Evolutionary conservation across 2,329 filamentous ascomycete genomes (phyloP), one percentile per base, ranked within the genome.

Genomic region (Sphaerulina vaccinii): DNA sequence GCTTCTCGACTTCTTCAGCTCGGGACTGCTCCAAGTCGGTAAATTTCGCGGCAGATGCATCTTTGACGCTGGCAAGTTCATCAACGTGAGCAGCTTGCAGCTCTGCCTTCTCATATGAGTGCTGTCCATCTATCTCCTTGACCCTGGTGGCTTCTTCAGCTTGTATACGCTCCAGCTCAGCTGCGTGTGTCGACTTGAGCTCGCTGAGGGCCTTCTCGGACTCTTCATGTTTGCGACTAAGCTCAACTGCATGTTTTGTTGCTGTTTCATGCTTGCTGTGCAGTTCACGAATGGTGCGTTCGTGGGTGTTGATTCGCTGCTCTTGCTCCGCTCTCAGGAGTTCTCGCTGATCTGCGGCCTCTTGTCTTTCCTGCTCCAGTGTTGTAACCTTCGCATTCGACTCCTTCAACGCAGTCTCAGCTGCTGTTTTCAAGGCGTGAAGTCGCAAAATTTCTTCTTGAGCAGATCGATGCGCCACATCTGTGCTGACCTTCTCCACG

Each of bases 311-410:
- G 27, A 43, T 29, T 38, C 13, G 37, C 37, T n/a, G 48, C 18
- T 13, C 27, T 10, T 32, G 27, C n/a, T 32, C 27, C 27, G n/a
- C 3, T 3, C n/a, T 32, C 27, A 32, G 10, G 10, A 32, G 42
- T 22, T 59, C 56, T 11, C 63, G 36, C 18, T 62, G 49, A 32
- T 62, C 52, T 6, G 49, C 52, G 4, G 47, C 41, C 8, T 58
- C 50, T 16, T 44, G 48, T 29, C 57, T 62, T 27, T 63, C 55
- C 11, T 44, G 48, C 36, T 64, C 60, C 13, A 65, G 54, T 22
- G 52, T 49, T 3, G 50, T 19, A 1, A 61, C 35, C n/a, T 54
- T 54, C 19, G 50, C 52, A 29, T 52, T 50, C 21, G 52, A 55
- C 3, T 52, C 51, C 11, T 43, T 40, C 7, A 55, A 37, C 2